phyloP scores from a whole-genome alignment of 2,329 filamentous ascomycete genomes.

The Zymoseptoria pseudotritici region DNA sequence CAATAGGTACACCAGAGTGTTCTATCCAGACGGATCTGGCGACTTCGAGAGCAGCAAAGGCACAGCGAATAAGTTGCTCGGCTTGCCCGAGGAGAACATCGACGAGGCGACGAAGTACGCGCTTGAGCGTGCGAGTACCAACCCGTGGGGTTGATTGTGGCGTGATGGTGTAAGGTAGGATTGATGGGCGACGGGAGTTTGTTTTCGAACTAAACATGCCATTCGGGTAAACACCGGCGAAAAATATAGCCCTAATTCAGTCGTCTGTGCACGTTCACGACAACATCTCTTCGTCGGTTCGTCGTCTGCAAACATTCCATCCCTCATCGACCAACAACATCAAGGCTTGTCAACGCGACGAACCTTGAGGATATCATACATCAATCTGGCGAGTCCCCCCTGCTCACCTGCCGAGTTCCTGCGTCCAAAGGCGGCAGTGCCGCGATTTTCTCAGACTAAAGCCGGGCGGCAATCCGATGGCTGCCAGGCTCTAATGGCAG shows the following conservation, averaged over 20 bases:
- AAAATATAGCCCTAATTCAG: neutral
- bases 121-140: conserved; percentile 5
- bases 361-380: too few relatives aligned
- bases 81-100: conserved; percentile 50
- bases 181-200: neutral
- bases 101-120: conserved; percentile 46
- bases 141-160: neutral
- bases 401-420: neutral
- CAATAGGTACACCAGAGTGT: conserved; percentile 46
- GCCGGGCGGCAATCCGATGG: neutral
- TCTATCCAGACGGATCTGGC: conserved; percentile 33
- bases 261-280: neutral
- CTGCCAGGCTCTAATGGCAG: neutral
- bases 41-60: conserved; percentile 33
- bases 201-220: neutral
- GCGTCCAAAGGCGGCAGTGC: neutral
- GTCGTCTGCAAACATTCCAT: neutral
- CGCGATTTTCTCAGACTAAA: neutral
- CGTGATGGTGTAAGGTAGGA: neutral
- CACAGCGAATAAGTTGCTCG: conserved; percentile 48
- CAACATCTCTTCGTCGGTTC: neutral
- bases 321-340: too few relatives aligned
- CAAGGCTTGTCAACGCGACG: too few relatives aligned
- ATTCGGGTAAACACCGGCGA: neutral
- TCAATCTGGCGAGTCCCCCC: too few relatives aligned